Evolutionary conservation across 2,329 filamentous ascomycete genomes (phyloP).

Genomic region (Fusarium foetens): DNA sequence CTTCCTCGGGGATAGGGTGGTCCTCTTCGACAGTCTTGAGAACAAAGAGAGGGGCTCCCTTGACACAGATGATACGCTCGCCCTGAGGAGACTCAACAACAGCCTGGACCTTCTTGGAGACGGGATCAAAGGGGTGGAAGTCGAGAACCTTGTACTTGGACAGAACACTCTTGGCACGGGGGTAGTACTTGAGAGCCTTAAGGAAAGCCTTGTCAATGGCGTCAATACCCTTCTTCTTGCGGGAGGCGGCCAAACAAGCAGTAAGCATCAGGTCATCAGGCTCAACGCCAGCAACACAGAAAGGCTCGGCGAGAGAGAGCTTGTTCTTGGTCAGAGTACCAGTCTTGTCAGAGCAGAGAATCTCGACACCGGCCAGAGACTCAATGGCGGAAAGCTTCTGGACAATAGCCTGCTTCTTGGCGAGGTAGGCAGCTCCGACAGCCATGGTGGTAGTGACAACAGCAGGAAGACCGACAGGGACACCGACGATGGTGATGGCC

Average conservation of each 20-base stretch:
- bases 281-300: constrained; percentile 82
- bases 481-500: constrained; percentile 90
- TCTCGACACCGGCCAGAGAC: constrained; percentile 91
- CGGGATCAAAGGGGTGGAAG: constrained; percentile 90
- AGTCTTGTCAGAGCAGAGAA: constrained; percentile 94
- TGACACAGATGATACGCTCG: constrained; percentile 87
- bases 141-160: constrained; percentile 86
- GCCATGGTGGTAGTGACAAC: constrained; percentile 97
- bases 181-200: constrained; percentile 84
- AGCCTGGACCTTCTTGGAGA: constrained; percentile 91
- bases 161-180: constrained; percentile 81
- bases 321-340: constrained; percentile 96
- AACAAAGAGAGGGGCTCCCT: constrained; percentile 89
- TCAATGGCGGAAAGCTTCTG: constrained; percentile 94
- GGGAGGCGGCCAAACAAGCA: constrained; percentile 87
- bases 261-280: constrained; percentile 91
- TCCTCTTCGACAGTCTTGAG: constrained; percentile 89
- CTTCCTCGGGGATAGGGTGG: constrained; percentile 77
- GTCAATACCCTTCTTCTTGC: constrained; percentile 96
- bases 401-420: constrained; percentile 92
- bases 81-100: constrained; percentile 85
- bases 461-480: constrained; percentile 90
- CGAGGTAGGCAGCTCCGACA: constrained; percentile 89
- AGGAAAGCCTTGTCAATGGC: constrained; percentile 96
- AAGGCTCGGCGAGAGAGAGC: constrained; percentile 86